Base-by-base conservation (phyloP, 2,329 filamentous ascomycete genomes). In the Pseudogymnoascus sp. region DNA sequence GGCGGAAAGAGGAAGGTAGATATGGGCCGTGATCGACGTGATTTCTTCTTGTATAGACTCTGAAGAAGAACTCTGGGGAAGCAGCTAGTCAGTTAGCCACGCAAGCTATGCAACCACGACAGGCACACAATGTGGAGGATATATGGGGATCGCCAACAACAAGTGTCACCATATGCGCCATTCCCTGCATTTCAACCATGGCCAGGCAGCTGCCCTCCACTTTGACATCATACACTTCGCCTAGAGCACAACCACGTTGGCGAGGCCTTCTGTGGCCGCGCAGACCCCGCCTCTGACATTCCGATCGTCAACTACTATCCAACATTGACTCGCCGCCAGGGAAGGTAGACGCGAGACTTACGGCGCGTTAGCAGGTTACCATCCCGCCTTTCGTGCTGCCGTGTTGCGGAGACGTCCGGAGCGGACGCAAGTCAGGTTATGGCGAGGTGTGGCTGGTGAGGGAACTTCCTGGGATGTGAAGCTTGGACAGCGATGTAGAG, bases 331-430 rank as follows among this genome's bases (percentile, higher is more conserved):
- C 28, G 25, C n/a, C 9, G n/a, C 45, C 45, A 33, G 25, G 45
- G 45, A 55, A 55, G 5, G n/a, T 33, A 0, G 25, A 33, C 25
- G 45, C 45, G 28, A 21, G 45, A 18, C 25, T 18, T 55, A n/a
- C n/a, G 25, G 45, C 25, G 28, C 45, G 7, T 55, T 55, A 55
- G 45, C 45, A 55, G 45, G 45, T 55, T 55, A 2, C 45, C 45
- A 55, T 55, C 45, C 45, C 45, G 45, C 12, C 25, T 55, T 55
- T 33, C 45, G 45, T 55, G 45, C 45, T 55, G 45, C 45, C 45
- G 45, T 33, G 45, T 6, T 52, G n/a, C 45, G 25, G 45, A 55
- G 45, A 55, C 45, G 33, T 55, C 25, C 18, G 45, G 45, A 25
- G 45, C n/a, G 25, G 18, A 31, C 6, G 8, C n/a, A 28, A 49